These are phyloP conservation scores for Sporothrix brasiliensis DNA, from an alignment of 2,329 filamentous ascomycete species.

Conservation along the genomic window DNA sequence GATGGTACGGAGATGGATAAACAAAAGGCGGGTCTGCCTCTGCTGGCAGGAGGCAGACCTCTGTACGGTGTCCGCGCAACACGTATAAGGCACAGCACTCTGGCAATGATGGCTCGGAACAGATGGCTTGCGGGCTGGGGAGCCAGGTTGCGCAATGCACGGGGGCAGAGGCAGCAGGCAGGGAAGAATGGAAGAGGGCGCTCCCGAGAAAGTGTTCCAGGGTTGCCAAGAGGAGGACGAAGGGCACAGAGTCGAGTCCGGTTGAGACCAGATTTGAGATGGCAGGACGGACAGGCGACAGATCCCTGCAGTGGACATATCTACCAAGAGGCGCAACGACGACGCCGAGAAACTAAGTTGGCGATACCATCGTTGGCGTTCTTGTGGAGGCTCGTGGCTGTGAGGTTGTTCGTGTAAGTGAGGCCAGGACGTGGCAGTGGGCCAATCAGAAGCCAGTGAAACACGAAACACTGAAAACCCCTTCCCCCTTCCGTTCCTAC, in stretches of 20 bases:
- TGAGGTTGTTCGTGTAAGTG: slow-evolving; percentile 25
- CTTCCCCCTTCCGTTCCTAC: not conserved
- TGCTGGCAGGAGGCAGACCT: not conserved
- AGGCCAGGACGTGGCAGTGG: slow-evolving; percentile 3
- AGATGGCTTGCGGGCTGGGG: not conserved
- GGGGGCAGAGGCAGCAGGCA: not conserved
- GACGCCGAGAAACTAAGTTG: not conserved
- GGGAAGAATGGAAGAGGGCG: slow-evolving; percentile 17
- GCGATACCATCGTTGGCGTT: not conserved
- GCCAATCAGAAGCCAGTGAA: slow-evolving; percentile 31
- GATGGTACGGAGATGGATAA: slow-evolving; percentile 8
- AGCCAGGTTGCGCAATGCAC: slow-evolving; percentile 6
- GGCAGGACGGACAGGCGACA: slow-evolving; percentile 1
- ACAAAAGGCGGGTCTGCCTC: slow-evolving; percentile 20
- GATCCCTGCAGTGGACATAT: not conserved
- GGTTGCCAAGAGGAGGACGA: not conserved
- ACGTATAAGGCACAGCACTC: not conserved
- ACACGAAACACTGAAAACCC: slow-evolving; percentile 25
- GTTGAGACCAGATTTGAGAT: slow-evolving; percentile 5
- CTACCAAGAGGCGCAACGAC: not conserved
- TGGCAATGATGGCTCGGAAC: not conserved
- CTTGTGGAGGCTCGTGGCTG: not conserved
- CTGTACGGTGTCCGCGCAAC: not conserved
- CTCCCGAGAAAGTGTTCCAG: slow-evolving; percentile 26
- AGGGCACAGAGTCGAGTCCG: not conserved